Evolutionary conservation across 2,329 filamentous ascomycete species (phyloP), one percentile per base, ranked within the genome.

Genomic region (Coniochaeta pulveracea): DNA sequence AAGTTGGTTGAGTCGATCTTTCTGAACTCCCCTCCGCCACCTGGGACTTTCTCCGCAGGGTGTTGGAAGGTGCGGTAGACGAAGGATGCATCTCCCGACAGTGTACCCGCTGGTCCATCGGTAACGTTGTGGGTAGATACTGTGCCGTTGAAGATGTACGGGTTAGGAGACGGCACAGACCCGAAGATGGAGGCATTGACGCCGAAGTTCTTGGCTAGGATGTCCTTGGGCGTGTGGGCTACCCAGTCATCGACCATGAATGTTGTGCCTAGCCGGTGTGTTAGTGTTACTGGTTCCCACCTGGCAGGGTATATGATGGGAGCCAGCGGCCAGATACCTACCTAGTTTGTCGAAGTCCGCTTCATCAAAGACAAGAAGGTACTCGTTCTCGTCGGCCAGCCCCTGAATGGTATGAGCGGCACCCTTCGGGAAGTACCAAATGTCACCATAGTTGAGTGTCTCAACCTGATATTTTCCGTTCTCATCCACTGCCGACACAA

Each of bases 221-320:
- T 61, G 27, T 49, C 41, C 33, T 67, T 70, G 0, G 78, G 77
- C 0, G 76, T 82, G 47, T 80, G 76, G 0, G 67, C 57, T 22
- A 83, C 62, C 77, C 77, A 82, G 55, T 83, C 77, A 40, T 77
- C 76, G 16, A 82, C 63, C 56, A 75, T 79, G 61, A 82, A 83
- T 1, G 78, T 81, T 0, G 73, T 79, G n/a, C 72, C 71, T 16
- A n/a, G n/a, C 6, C n/a, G 3, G 5, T 25, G 12, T 24, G 19
- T 19, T 6, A 36, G 23, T 25, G 11, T 11, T 5, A 3, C 12
- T 11, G 17, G 8, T 9, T 18, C 22, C 5, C 16, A 3, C n/a
- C 11, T 14, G 15, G 19, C 10, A 16, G 24, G 12, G 10, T 11
- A 12, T n/a, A 9, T 19, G 10, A 12, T 12, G 16, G 15, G 19